Percentiles rank a stretch among this genome's conserved stretches.
phyloP scores from a whole-genome alignment of 768 basidiomycete species.

The Lactifluus subvellereus region DNA sequence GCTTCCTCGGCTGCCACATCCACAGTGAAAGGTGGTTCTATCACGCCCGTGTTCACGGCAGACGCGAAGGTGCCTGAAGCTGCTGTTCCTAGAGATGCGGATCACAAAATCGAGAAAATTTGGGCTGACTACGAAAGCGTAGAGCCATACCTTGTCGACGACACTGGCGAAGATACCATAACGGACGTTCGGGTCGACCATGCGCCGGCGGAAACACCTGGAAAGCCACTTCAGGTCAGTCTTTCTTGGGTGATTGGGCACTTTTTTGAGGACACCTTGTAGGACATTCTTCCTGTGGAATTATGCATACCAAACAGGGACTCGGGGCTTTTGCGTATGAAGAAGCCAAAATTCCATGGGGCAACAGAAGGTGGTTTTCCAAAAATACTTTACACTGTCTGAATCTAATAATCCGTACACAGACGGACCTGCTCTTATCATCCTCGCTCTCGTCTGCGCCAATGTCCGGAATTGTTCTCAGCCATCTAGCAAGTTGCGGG shows the following conservation, averaged over 20 bases:
- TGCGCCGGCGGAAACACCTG: constrained; percentile 37
- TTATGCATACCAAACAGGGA: constrained; percentile 63
- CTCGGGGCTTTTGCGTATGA: constrained; percentile 39
- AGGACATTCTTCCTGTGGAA: constrained; percentile 78
- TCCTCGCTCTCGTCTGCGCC: constrained; percentile 80
- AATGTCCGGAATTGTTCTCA: constrained; percentile 84
- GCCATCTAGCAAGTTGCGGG: constrained; percentile 80
- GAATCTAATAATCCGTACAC: not conserved
- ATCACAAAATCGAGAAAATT: constrained; percentile 73
- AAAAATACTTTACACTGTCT: not conserved
- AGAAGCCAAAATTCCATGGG: constrained; percentile 38
- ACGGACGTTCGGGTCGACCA: constrained; percentile 56
- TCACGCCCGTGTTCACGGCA: constrained; percentile 13
- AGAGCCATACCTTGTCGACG: constrained; percentile 59
- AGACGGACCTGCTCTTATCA: constrained; percentile 88
- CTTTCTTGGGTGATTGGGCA: not conserved
- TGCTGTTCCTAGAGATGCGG: constrained; percentile 72
- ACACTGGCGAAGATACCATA: constrained; percentile 40
- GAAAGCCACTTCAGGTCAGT: constrained; percentile 56
- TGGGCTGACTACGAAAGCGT: constrained; percentile 85
- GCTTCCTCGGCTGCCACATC: constrained; percentile 16
- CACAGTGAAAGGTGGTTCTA: constrained; percentile 11
- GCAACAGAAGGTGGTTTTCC: constrained; percentile 52
- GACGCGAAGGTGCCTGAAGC: constrained; percentile 27
- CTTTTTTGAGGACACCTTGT: not conserved